Evolutionary conservation across 2,329 filamentous ascomycete species (phyloP).

Genomic region (Trichophyton equinum): DNA sequence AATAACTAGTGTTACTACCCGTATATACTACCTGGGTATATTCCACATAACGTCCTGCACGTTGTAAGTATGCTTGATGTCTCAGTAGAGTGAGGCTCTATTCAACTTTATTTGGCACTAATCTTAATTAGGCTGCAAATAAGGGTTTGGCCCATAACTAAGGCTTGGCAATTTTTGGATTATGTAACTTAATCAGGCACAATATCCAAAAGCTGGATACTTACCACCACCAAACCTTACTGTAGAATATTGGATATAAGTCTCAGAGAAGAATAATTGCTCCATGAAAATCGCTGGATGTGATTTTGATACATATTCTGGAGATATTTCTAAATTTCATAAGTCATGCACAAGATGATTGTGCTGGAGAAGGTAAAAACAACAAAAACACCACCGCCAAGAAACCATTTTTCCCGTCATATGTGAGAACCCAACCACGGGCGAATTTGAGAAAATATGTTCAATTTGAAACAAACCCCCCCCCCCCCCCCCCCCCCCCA

Average conservation of each 20-base stretch:
- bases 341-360: neutral
- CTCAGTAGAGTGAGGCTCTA: too few relatives aligned
- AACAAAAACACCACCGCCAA: neutral
- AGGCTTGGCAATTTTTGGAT: too few relatives aligned
- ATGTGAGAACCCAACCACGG: neutral
- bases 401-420: slow-evolving; percentile 1
- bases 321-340: neutral
- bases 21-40: neutral
- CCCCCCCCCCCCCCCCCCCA: too few relatives aligned
- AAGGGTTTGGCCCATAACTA: too few relatives aligned
- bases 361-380: neutral
- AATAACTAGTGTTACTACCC: neutral
- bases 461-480: neutral
- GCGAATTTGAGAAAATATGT: neutral
- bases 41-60: too few relatives aligned
- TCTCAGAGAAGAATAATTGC: neutral
- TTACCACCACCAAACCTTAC: too few relatives aligned
- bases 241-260: too few relatives aligned
- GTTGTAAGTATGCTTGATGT: too few relatives aligned
- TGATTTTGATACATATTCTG: neutral
- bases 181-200: too few relatives aligned
- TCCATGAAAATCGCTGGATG: neutral
- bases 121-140: too few relatives aligned
- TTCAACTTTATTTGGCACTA: too few relatives aligned
- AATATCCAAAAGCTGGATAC: too few relatives aligned